Conservation (phyloP, 805 yeast species). For the Ogataea parapolymorpha region DNA sequence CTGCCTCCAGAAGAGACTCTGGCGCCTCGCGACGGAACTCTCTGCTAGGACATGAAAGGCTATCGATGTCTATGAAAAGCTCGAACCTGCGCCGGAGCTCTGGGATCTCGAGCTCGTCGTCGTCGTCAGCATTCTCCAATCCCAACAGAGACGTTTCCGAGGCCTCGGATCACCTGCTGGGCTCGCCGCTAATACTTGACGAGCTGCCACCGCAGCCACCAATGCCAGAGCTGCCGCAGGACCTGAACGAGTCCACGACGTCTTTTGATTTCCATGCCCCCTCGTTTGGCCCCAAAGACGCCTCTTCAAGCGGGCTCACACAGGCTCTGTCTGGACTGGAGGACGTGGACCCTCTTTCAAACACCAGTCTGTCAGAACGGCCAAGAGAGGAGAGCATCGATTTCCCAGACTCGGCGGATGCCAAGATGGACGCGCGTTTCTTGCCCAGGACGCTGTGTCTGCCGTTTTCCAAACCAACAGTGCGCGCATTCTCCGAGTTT, state of each 20-base stretch:
- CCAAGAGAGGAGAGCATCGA: slow-evolving; percentile 9
- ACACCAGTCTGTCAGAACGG: background rate
- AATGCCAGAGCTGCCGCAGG: slow-evolving; percentile 37
- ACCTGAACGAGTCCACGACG: background rate
- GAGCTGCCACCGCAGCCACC: slow-evolving; percentile 54
- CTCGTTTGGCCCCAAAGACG: slow-evolving; percentile 1
- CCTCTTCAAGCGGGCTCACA: slow-evolving; percentile 8
- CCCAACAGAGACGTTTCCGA: background rate
- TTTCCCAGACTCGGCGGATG: slow-evolving; percentile 17
- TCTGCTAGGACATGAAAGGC: background rate
- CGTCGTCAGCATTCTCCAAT: slow-evolving; percentile 17
- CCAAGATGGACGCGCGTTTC: slow-evolving; percentile 51
- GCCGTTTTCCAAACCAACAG: slow-evolving; percentile 61
- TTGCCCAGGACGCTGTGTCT: slow-evolving; percentile 67
- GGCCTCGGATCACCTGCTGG: background rate
- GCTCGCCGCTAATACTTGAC: slow-evolving; percentile 3
- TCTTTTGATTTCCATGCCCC: background rate
- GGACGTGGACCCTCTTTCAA: slow-evolving; percentile 1
- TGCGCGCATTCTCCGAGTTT: slow-evolving; percentile 67
- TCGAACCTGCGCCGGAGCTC: slow-evolving; percentile 21
- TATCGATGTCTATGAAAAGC: slow-evolving; percentile 10
- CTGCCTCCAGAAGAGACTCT: background rate
- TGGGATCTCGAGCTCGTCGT: slow-evolving; percentile 17
- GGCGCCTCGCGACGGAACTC: slow-evolving; percentile 4
- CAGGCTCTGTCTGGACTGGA: background rate